These are phyloP conservation scores for Pestalotiopsis sp. DNA, from an alignment of 2,329 filamentous ascomycete species.

Conservation along the genomic window DNA sequence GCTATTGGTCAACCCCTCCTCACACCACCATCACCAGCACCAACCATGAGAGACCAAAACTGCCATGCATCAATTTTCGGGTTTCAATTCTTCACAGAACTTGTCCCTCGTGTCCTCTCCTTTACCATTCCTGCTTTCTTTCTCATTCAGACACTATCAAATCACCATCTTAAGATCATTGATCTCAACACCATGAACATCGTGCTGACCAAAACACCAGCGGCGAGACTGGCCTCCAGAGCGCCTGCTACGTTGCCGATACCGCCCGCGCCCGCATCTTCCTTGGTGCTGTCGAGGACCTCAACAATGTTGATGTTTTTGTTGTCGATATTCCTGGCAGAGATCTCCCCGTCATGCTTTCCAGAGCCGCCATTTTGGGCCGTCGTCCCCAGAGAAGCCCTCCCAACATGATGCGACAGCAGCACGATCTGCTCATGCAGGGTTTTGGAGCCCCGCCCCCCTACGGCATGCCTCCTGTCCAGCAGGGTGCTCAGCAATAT, in stretches of 20 bases:
- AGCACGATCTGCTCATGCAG: not conserved
- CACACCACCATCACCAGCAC: too few relatives aligned
- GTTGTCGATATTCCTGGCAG: not conserved
- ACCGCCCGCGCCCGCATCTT: not conserved
- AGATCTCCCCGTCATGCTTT: not conserved
- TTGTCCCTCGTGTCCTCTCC: not conserved
- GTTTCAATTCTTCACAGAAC: too few relatives aligned
- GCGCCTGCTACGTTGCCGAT: not conserved
- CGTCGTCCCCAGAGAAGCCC: not conserved
- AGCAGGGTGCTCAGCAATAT: too few relatives aligned
- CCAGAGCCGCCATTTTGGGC: not conserved
- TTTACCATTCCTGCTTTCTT: not conserved
- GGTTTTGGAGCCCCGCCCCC: not conserved
- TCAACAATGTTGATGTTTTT: not conserved
- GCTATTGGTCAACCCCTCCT: too few relatives aligned
- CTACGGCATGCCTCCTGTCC: not conserved
- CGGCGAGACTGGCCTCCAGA: not conserved
- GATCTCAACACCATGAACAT: too few relatives aligned
- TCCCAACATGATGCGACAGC: not conserved
- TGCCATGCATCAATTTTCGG: too few relatives aligned
- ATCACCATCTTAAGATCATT: not conserved
- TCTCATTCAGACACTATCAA: not conserved
- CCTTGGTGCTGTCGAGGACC: not conserved
- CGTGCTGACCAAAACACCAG: not conserved
- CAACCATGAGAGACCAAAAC: too few relatives aligned